These are phyloP conservation scores for Dendrocalamus sinicus DNA, from an alignment of 176 grass and related monocot genomes.

Conservation along the genomic window DNA sequence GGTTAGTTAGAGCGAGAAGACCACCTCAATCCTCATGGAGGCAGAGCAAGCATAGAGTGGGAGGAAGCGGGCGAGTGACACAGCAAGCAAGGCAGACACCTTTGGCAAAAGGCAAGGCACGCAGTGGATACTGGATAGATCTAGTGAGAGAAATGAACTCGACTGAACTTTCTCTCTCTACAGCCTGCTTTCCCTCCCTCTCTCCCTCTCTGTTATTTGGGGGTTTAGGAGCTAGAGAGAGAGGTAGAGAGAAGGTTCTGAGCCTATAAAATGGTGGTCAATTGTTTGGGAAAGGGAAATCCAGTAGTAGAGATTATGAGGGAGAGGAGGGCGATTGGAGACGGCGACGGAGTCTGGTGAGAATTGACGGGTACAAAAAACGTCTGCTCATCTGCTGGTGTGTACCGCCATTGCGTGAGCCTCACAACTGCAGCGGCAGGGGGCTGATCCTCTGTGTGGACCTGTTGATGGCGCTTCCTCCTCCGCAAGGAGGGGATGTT, in stretches of 20 bases:
- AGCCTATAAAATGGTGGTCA: slow-evolving; percentile 56
- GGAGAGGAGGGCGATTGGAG: slow-evolving; percentile 29
- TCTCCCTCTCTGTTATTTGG: slow-evolving; percentile 13
- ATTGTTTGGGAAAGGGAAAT: slow-evolving; percentile 33
- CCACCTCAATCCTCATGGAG: slow-evolving; percentile 46
- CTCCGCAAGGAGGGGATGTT: neutral
- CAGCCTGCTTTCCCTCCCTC: slow-evolving; percentile 5
- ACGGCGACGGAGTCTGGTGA: slow-evolving; percentile 26
- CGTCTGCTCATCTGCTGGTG: neutral
- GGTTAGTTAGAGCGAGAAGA: slow-evolving; percentile 39
- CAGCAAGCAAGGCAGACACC: slow-evolving; percentile 1
- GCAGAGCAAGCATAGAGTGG: slow-evolving; percentile 48
- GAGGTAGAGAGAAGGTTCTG: slow-evolving; percentile 29
- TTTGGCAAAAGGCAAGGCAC: slow-evolving; percentile 38
- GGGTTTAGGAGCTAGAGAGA: slow-evolving; percentile 1
- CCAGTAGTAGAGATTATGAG: slow-evolving; percentile 4
- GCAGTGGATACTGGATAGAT: slow-evolving; percentile 9
- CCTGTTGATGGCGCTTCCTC: slow-evolving; percentile 25
- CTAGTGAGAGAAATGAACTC: slow-evolving; percentile 36
- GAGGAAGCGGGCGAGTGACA: slow-evolving; percentile 29
- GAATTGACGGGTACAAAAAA: slow-evolving; percentile 42
- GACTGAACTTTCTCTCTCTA: slow-evolving; percentile 26
- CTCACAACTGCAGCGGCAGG: slow-evolving; percentile 30
- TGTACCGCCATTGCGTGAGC: slow-evolving; percentile 27
- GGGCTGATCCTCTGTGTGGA: neutral